Base-by-base conservation (phyloP, 2,329 filamentous ascomycete genomes). In the Myriangium duriaei region DNA sequence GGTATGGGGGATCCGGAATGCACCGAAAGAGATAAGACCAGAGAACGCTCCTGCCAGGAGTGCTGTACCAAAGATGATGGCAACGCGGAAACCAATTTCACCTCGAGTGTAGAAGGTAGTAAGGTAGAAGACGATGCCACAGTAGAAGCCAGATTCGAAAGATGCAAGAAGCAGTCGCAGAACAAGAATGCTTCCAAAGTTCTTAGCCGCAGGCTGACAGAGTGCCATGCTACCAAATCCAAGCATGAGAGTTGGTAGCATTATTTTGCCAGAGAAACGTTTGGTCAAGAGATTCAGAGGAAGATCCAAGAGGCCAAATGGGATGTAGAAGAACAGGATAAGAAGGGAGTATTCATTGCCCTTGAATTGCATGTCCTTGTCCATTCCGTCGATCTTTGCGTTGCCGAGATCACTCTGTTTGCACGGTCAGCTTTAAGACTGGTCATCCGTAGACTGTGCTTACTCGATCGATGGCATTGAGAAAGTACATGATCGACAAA, bases 401-500 rank as follows among this genome's bases (percentile, higher is more conserved):
- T 68, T 68, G 16, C 63, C 62, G 2, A 71, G 51, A 39, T 71
- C 71, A 26, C 60, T 62, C 56, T n/a, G n/a, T n/a, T n/a, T n/a
- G n/a, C n/a, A n/a, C n/a, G n/a, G n/a, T n/a, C n/a, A n/a, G n/a
- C n/a, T n/a, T n/a, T n/a, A n/a, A n/a, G n/a, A n/a, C n/a, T n/a
- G n/a, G n/a, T n/a, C n/a, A n/a, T n/a, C n/a, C n/a, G n/a, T n/a
- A n/a, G n/a, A n/a, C n/a, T n/a, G n/a, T n/a, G n/a, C n/a, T n/a
- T n/a, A n/a, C n/a, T n/a, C n/a, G n/a, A n/a, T n/a, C n/a, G n/a
- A n/a, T n/a, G n/a, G n/a, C n/a, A n/a, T n/a, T n/a, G 43, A 87
- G 70, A 43, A 86, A 68, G 55, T 81, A 85, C 32, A 85, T 71
- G 34, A 79, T 71, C 62, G 86, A 87, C 51, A 87, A 81, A 16